Conservation (phyloP, 106 monocot genomes). For the Dendrobium officinale region DNA sequence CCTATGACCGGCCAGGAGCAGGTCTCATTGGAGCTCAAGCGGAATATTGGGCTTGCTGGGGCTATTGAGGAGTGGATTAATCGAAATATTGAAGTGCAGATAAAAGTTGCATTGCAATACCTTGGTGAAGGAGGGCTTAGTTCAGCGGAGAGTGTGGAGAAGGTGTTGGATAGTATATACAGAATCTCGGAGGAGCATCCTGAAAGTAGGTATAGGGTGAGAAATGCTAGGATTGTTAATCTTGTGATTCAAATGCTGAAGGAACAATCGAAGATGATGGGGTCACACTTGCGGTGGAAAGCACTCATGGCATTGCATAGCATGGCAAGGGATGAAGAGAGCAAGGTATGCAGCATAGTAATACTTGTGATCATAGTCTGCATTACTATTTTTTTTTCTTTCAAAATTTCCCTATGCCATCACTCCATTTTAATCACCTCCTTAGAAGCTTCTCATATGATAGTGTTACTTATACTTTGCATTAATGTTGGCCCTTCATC, state of each 20-base stretch:
- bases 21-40: slow-evolving; percentile 25
- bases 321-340: slow-evolving; percentile 42
- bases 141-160: slow-evolving; percentile 10
- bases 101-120: slow-evolving; percentile 29
- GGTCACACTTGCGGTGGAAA: slow-evolving; percentile 32
- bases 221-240: slow-evolving; percentile 38
- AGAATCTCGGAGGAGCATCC: slow-evolving; percentile 46
- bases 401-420: too few relatives aligned
- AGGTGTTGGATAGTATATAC: slow-evolving; percentile 28
- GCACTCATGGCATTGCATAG: slow-evolving; percentile 36
- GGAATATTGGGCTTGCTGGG: slow-evolving; percentile 54
- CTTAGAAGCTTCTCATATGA: too few relatives aligned
- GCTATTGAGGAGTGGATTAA: slow-evolving; percentile 67
- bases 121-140: slow-evolving; percentile 15
- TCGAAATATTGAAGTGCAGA: slow-evolving; percentile 43
- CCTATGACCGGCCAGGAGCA: slow-evolving; percentile 49
- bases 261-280: slow-evolving; percentile 19
- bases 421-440: too few relatives aligned
- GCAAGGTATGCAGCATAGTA: slow-evolving; percentile 25
- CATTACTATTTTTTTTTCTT: too few relatives aligned
- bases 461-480: too few relatives aligned
- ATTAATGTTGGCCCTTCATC: too few relatives aligned
- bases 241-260: slow-evolving; percentile 29
- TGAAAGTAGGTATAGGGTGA: slow-evolving; percentile 29
- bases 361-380: too few relatives aligned